phyloP scores from a whole-genome alignment of 345 rosid species.

The Camelina neglecta region DNA sequence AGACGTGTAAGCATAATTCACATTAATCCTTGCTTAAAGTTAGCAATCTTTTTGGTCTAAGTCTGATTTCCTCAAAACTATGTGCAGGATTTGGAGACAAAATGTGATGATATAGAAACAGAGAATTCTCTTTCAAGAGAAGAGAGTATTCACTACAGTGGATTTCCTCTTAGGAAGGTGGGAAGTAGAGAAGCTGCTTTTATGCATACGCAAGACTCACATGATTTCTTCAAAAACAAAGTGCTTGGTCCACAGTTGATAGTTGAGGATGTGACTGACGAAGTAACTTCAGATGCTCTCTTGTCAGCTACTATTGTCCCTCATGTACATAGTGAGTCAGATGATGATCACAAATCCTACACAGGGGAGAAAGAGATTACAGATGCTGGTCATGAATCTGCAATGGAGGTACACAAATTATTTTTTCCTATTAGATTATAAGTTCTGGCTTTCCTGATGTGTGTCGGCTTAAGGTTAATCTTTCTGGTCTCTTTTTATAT shows the following conservation, averaged over 20 bases:
- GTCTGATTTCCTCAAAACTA: slow-evolving; percentile 32
- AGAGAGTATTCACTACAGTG: slow-evolving; percentile 37
- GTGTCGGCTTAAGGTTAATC: slow-evolving; percentile 21
- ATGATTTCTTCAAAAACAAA: slow-evolving; percentile 36
- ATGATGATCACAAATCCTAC: slow-evolving; percentile 46
- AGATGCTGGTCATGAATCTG: slow-evolving; percentile 46
- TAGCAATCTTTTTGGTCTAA: slow-evolving; percentile 22
- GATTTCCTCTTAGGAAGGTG: slow-evolving; percentile 40
- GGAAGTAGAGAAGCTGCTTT: slow-evolving; percentile 39
- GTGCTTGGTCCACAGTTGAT: slow-evolving; percentile 41
- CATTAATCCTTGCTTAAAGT: not conserved
- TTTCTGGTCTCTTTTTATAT: slow-evolving; percentile 22
- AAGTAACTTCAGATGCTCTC: slow-evolving; percentile 47
- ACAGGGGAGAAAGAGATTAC: slow-evolving; percentile 43
- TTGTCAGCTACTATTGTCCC: slow-evolving; percentile 50
- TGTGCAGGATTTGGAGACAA: slow-evolving; percentile 48
- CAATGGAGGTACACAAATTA: slow-evolving; percentile 54
- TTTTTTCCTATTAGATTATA: not conserved
- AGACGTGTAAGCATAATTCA: slow-evolving; percentile 51
- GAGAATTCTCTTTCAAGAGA: slow-evolving; percentile 41
- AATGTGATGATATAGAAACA: slow-evolving; percentile 42
- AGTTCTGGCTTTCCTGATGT: slow-evolving; percentile 14
- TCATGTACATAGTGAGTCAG: slow-evolving; percentile 49
- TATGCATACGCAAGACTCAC: slow-evolving; percentile 44
- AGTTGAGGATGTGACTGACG: slow-evolving; percentile 76